Evolutionary conservation across 805 yeast genomes (phyloP), one percentile per base, ranked within the genome.

Genomic region (Suhomyces vadensis): DNA sequence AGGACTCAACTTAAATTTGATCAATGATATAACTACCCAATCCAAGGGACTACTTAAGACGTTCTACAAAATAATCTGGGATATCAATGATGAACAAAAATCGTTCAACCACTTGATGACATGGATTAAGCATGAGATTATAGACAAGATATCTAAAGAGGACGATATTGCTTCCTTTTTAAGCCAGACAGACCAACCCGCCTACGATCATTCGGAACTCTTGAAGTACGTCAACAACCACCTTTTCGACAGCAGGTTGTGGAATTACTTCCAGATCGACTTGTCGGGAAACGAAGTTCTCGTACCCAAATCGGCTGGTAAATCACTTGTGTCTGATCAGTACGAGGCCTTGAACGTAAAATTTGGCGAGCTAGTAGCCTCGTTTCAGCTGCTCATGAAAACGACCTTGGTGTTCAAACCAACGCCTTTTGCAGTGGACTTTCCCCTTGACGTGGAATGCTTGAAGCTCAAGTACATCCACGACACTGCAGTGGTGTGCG

Each of bases 61-160:
- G 6, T 53, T 67, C 6, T 74, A 73, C 53, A 59, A 53, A 25
- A 56, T 67, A 11, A 67, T 77, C 38, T 66, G 75, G 66, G 65
- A 61, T 19, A 47, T 75, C 21, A 78, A 76, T 48, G 68, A 69
- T 17, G 81, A 77, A 42, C 79, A 74, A 49, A 61, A 63, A 31
- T 53, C 64, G 24, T 78, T 78, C 53, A 72, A 71, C 42, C 64
- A 68, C 33, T 75, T 74, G 39, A 51, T 76, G 10, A 59, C 62
- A 11, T 79, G 83, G 83, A 48, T 69, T 11, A 64, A 65, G 56
- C 42, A 58, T 42, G 55, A 67, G 40, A 53, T 71, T 44, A 44
- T 67, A 51, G 68, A 64, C 51, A 55, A 74, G 55, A 51, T 70
- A 50, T 17, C 68, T 51, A 62, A 61, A 39, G 68, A 65, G 17